Conservation (phyloP, 2,329 filamentous ascomycete genomes). For the Penicillium sp. region DNA sequence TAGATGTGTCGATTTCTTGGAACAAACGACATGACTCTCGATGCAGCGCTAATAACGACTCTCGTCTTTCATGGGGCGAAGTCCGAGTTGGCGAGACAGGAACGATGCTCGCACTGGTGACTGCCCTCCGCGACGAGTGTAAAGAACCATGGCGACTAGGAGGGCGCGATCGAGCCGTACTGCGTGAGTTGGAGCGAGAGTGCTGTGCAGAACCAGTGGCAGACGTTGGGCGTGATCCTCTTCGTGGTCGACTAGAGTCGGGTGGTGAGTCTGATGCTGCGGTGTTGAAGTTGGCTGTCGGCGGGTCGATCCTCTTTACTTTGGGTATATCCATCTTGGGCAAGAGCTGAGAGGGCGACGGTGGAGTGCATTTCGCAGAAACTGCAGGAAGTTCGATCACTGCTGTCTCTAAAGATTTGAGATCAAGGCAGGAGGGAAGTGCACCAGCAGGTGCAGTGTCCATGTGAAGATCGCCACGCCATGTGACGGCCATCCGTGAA, state of each 20-base stretch:
- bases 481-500: conserved; percentile 33
- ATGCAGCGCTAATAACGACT: conserved; percentile 44
- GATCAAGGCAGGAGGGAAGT: conserved; percentile 7
- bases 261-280: conserved; percentile 11
- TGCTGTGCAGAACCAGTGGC: conserved; percentile 28
- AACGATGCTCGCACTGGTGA: conserved; percentile 29
- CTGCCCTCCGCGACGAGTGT: conserved; percentile 34
- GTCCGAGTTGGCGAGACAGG: conserved; percentile 24
- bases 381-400: conserved; percentile 18
- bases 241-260: conserved; percentile 24
- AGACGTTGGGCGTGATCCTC: conserved; percentile 37
- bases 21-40: conserved; percentile 48
- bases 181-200: conserved; percentile 40
- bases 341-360: not conserved
- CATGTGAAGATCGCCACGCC: conserved; percentile 26
- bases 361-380: conserved; percentile 12
- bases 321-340: conserved; percentile 22
- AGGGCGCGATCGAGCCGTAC: conserved; percentile 34
- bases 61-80: conserved; percentile 31
- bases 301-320: conserved; percentile 20
- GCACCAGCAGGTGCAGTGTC: conserved; percentile 4
- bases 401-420: conserved; percentile 15
- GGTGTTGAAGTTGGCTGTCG: not conserved
- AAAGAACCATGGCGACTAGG: conserved; percentile 34
- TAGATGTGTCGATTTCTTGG: conserved; percentile 25